Conservation (phyloP, 2,329 filamentous ascomycete genomes). For the Helotiales sp. region DNA sequence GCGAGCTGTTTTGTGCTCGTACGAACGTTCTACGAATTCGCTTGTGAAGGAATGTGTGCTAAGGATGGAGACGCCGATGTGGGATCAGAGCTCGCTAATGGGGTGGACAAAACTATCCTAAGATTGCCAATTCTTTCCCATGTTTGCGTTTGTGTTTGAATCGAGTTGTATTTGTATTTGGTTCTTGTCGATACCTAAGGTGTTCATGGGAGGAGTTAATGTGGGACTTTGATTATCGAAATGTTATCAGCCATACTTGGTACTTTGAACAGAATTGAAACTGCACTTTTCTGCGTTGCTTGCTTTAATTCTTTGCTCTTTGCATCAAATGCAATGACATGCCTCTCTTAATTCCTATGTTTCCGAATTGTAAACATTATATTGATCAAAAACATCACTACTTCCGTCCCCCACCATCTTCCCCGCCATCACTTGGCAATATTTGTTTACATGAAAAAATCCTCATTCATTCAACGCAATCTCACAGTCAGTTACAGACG, state of each 20-base stretch:
- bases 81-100: neutral
- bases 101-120: neutral
- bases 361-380: neutral
- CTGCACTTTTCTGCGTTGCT: no score
- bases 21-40: constrained; percentile 1
- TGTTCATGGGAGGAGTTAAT: neutral
- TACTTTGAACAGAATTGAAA: no score
- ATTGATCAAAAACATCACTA: neutral
- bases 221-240: neutral
- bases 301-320: no score
- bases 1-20: constrained; percentile 40
- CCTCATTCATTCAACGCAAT: no score
- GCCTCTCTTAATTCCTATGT: neutral
- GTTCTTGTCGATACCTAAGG: neutral
- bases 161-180: neutral
- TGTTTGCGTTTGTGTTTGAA: neutral
- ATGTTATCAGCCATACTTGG: neutral
- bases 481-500: constrained; percentile 44
- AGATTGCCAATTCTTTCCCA: neutral
- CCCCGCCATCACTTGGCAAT: neutral
- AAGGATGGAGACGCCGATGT: constrained; percentile 5
- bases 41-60: constrained; percentile 4
- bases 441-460: neutral
- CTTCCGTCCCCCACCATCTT: neutral
- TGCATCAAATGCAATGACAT: no score